Evolutionary conservation across 163 green algal genomes (phyloP).

Genomic region (Dunaliella salina): DNA sequence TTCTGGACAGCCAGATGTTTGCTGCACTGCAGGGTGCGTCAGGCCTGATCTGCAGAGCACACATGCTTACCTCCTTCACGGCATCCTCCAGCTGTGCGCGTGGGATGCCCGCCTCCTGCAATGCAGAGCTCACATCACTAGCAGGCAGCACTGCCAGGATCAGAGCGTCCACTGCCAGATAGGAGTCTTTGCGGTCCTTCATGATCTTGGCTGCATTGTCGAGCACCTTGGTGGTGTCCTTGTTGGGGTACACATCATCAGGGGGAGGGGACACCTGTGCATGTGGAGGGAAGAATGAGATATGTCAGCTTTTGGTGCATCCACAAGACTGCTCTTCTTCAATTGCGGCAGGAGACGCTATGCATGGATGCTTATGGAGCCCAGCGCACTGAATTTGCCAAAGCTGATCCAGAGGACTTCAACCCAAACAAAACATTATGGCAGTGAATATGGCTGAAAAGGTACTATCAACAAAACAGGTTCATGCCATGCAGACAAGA

Average conservation of each 20-base stretch:
- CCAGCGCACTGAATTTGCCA: neutral
- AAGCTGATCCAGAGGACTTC: too few species aligned
- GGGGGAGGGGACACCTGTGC: neutral
- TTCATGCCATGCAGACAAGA: too few species aligned
- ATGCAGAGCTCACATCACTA: constrained; percentile 36
- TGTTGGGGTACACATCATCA: constrained; percentile 19
- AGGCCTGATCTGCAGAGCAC: too few species aligned
- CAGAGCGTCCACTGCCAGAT: constrained; percentile 69
- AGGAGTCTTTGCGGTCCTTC: constrained; percentile 68
- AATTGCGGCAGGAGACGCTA: neutral
- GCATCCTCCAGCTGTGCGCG: constrained; percentile 44
- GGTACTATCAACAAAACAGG: too few species aligned
- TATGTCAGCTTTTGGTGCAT: neutral
- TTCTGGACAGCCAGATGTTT: too few species aligned
- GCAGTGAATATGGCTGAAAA: too few species aligned
- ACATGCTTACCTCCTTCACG: constrained; percentile 39
- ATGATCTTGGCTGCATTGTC: constrained; percentile 49
- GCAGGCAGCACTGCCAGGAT: constrained; percentile 54
- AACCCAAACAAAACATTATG: too few species aligned
- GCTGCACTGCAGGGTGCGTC: too few species aligned
- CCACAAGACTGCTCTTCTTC: neutral
- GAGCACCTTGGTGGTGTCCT: constrained; percentile 30
- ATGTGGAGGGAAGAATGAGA: neutral
- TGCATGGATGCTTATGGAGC: neutral
- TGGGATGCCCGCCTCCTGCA: constrained; percentile 59